A percentile compares a stretch with the other conserved stretches of the same genome.
Evolutionary conservation across 1,284 basidiomycete species (phyloP).

Genomic region (Pterula multifida): DNA sequence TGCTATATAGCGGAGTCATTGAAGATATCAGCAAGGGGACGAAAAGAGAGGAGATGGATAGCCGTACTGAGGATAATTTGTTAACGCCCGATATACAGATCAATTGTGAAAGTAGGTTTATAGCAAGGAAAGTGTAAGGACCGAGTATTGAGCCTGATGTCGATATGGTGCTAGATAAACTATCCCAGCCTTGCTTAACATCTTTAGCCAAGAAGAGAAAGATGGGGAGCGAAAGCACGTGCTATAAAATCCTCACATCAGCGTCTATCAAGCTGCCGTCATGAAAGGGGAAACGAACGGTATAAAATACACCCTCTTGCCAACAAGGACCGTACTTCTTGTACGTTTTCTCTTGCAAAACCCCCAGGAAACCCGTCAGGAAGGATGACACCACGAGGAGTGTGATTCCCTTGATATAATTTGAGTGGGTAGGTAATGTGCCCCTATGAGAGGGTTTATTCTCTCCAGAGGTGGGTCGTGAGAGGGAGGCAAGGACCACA

Average conservation of each 20-base stretch:
- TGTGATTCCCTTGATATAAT: conserved; percentile 58
- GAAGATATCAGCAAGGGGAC: conserved; percentile 5
- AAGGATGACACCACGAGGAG: conserved; percentile 66
- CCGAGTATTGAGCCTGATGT: conserved; percentile 15
- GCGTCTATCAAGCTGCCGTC: conserved; percentile 1
- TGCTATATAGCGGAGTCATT: conserved; percentile 26
- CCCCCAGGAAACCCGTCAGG: conserved; percentile 63
- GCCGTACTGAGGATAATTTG: conserved; percentile 59
- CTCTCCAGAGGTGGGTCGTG: conserved; percentile 33
- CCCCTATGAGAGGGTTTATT: conserved; percentile 14
- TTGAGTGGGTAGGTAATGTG: conserved; percentile 16
- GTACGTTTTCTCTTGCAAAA: conserved; percentile 78
- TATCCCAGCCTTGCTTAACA: conserved; percentile 40
- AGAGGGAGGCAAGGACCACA: conserved; percentile 68
- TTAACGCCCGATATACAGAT: conserved; percentile 86
- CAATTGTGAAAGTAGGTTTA: conserved; percentile 71
- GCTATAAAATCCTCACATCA: conserved; percentile 25
- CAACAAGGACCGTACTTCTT: conserved; percentile 62
- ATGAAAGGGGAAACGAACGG: conserved; percentile 25
- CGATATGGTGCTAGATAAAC: conserved; percentile 21
- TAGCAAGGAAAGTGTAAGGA: conserved; percentile 42
- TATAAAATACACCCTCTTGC: conserved; percentile 84
- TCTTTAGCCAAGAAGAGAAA: conserved; percentile 55
- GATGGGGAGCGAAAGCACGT: conserved; percentile 62
- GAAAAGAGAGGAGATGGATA: not conserved